Base-by-base conservation (phyloP, 768 basidiomycete genomes). In the Tulasnella sp. region DNA sequence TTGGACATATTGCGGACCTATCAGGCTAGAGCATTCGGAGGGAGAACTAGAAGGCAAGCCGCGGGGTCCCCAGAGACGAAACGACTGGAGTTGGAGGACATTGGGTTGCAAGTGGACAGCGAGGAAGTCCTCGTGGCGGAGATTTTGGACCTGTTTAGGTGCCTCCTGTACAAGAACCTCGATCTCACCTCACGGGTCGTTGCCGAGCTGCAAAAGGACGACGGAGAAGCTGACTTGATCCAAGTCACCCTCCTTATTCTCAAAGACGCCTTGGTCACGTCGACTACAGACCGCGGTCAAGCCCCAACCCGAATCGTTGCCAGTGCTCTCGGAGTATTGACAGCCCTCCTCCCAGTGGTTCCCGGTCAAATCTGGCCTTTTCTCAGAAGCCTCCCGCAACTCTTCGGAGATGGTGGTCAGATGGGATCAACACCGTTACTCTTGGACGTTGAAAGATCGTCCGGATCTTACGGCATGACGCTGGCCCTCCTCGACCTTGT, bases 321-420 rank as follows among this genome's bases (percentile, higher is more conserved):
- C 2, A 91, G 90, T 8, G 87, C 92, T 4, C 86, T 96, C 82
- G 90, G 88, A 69, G 89, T 95, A 14, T 85, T 96, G 22, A 84
- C 91, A 4, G 89, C 89, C 0, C 83, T 95, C 36, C 84, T 95
- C 14, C 91, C 90, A 0, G 83, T 82, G 62, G 90, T 90, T 77
- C 90, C 91, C n/a, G 87, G 87, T 75, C 86, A 90, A 1, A 91
- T 95, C 29, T 96, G 94, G 94, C 82, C 94, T 11, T 95, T 91
- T 76, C 86, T 95, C 22, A 88, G 93, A 14, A 90, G 90, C 5
- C 90, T 93, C 0, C 82, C 86, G 0, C 85, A 88, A 26, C 84
- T 97, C 34, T 93, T 96, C 76, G 89, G 90, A 5, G 87, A 86
- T 32, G 32, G 34, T 34, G 44, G 71, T 14, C 83, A 83, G 59